Evolutionary conservation across 2,329 filamentous ascomycete species (phyloP).

Genomic region (Plenodomus tracheiphilus): DNA sequence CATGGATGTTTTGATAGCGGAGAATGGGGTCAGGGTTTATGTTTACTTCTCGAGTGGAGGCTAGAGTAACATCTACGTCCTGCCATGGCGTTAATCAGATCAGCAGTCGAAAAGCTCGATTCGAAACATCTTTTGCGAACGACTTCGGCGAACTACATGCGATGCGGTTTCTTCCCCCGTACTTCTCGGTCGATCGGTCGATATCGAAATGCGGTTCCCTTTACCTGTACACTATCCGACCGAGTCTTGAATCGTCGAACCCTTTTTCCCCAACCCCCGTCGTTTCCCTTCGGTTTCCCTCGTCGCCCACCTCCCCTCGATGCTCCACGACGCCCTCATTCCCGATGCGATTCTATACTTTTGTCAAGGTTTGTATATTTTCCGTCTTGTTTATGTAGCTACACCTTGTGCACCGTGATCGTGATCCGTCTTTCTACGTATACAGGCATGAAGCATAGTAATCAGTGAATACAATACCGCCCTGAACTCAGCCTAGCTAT

Average conservation of each 20-base stretch:
- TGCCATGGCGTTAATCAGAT: constrained; percentile 40
- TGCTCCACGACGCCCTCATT: constrained; percentile 7
- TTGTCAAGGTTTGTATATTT: constrained; percentile 15
- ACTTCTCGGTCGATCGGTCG: constrained; percentile 39
- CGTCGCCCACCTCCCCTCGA: constrained; percentile 11
- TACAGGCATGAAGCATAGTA: not conserved
- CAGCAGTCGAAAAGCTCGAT: constrained; percentile 37
- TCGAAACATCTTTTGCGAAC: constrained; percentile 41
- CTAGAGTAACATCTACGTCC: constrained; percentile 26
- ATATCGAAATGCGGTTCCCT: constrained; percentile 36
- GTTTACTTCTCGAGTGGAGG: constrained; percentile 29
- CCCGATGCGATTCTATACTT: constrained; percentile 2
- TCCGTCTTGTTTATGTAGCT: constrained; percentile 5
- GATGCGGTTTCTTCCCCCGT: constrained; percentile 36
- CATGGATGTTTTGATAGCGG: constrained; percentile 27
- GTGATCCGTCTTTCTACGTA: not conserved
- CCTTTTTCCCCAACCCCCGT: constrained; percentile 14
- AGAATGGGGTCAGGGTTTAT: constrained; percentile 28
- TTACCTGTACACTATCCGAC: constrained; percentile 44
- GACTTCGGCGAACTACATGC: constrained; percentile 41
- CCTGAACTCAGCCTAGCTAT: too few species aligned
- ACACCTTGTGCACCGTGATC: constrained; percentile 1
- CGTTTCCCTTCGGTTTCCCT: constrained; percentile 3
- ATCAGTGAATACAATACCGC: too few species aligned
- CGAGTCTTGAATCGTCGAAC: constrained; percentile 41